Base-by-base conservation (phyloP, 2,329 filamentous ascomycete species). In the Neonectria ditissima region DNA sequence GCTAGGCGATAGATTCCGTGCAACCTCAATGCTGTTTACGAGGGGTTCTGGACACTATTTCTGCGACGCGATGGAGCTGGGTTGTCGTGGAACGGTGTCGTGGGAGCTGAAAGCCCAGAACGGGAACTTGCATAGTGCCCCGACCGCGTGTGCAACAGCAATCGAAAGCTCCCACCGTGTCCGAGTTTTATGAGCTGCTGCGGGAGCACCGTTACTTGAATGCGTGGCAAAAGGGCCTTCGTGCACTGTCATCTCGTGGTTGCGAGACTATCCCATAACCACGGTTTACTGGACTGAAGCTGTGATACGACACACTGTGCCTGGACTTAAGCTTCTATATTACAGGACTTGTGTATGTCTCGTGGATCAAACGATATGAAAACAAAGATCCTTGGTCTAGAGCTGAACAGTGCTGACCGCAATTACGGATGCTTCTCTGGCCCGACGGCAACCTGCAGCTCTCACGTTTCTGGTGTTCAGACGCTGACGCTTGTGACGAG, bases 1-100 rank as follows among this genome's bases (percentile, higher is more conserved):
- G 13, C n/a, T 28, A 45, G 54, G 28, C 11, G 16, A 30, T 43
- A 3, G 30, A 50, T 30, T 30, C 51, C 47, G 52, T 59, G 63
- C 34, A 37, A 56, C 53, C 11, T 39, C 41, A 13, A 14, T 20
- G 4, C 22, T 24, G 30, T 16, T 16, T 22, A 30, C 24, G n/a
- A 54, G 43, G 39, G 26, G 26, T 37, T 6, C n/a, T 28, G 43
- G 32, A 28, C 30, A 20, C 44, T 55, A 28, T 50, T 11, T 50
- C 20, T 43, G 20, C 24, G 32, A 68, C 69, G 65, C 58, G 65
- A 32, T 32, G 43, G 44, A n/a, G 43, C 30, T 41, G 24, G 11
- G 43, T 22, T 9, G n/a, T 43, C 63, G 65, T 67, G 65, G 58
- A n/a, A 65, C 63, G 16, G 7, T 22, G 41, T 30, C 20, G 34